A percentile compares a stretch with the other conserved stretches of the same genome.
Evolutionary conservation across 495 filamentous ascomycete species (phyloP).

Genomic region (Penicillium lividum): DNA sequence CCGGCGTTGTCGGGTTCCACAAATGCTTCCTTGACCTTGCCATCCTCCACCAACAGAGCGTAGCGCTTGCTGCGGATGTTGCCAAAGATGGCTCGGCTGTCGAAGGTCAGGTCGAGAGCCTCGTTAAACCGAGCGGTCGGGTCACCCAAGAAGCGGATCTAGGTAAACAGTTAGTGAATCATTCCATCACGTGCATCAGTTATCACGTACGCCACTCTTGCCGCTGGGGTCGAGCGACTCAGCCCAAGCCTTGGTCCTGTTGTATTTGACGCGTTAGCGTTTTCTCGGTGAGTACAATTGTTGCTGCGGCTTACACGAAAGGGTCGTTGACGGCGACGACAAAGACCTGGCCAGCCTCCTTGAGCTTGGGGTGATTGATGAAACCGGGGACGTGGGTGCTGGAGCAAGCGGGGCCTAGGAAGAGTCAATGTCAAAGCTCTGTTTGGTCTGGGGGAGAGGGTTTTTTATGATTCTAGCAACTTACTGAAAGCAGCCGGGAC

Average conservation of each 20-base stretch:
- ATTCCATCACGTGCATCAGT: neutral
- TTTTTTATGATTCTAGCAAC: constrained; percentile 22
- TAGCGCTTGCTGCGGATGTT: constrained; percentile 86
- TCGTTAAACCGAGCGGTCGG: constrained; percentile 80
- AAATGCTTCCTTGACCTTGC: constrained; percentile 72
- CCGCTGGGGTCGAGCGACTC: constrained; percentile 68
- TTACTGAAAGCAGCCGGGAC: constrained; percentile 87
- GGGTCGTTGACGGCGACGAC: constrained; percentile 93
- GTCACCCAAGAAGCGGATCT: constrained; percentile 91
- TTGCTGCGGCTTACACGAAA: constrained; percentile 69
- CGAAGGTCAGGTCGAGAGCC: constrained; percentile 81
- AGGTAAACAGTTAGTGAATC: constrained; percentile 8
- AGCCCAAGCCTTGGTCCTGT: constrained; percentile 85
- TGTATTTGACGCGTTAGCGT: constrained; percentile 2
- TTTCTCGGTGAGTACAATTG: neutral
- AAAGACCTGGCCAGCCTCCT: constrained; percentile 75
- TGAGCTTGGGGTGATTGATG: constrained; percentile 70
- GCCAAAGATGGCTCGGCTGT: constrained; percentile 81
- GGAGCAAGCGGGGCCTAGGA: constrained; percentile 70
- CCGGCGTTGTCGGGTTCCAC: constrained; percentile 96
- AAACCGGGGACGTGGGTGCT: constrained; percentile 79
- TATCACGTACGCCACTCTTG: constrained; percentile 68
- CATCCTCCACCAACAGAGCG: constrained; percentile 74
- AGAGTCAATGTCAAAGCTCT: constrained; percentile 5
- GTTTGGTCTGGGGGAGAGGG: neutral